phyloP scores from a whole-genome alignment of 805 yeast genomes.

The Candida tammaniensis region DNA sequence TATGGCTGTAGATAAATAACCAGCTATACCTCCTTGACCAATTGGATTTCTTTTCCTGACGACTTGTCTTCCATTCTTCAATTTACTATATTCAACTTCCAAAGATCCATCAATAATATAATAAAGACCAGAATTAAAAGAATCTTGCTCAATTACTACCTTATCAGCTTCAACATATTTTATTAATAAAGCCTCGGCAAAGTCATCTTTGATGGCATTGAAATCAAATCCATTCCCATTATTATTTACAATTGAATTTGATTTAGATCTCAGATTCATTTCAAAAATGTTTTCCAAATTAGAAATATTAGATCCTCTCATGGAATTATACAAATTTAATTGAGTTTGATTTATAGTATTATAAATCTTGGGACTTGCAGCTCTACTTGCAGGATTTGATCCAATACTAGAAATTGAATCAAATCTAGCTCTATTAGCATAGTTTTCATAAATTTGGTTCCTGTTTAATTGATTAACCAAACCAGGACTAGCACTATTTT shows the following conservation, averaged over 20 bases:
- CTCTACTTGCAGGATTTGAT: constrained; percentile 10
- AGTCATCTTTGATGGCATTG: constrained; percentile 41
- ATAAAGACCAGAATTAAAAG: constrained; percentile 69
- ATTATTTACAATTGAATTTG: constrained; percentile 3
- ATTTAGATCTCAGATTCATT: constrained; percentile 2
- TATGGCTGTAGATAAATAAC: constrained; percentile 76
- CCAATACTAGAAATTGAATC: constrained; percentile 15
- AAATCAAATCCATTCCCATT: constrained; percentile 8
- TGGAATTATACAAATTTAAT: constrained; percentile 7
- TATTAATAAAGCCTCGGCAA: constrained; percentile 60
- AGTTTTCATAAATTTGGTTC: constrained; percentile 13
- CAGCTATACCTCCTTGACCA: constrained; percentile 79
- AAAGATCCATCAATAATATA: constrained; percentile 78
- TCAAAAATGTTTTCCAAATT: constrained; percentile 2
- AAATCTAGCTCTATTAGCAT: constrained; percentile 14
- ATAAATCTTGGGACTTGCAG: constrained; percentile 26
- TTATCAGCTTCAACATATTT: constrained; percentile 51
- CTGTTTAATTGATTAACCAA: constrained; percentile 11
- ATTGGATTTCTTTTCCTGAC: constrained; percentile 52
- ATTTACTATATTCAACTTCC: constrained; percentile 43
- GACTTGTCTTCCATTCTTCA: constrained; percentile 3
- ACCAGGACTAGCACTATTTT: constrained; percentile 2
- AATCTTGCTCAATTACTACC: constrained; percentile 59
- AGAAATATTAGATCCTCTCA: constrained; percentile 6
- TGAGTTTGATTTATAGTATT: constrained; percentile 27